A percentile compares a stretch with the other conserved stretches of the same genome.
These are phyloP conservation scores for Paecilomyces sp. DNA, from an alignment of 2,329 filamentous ascomycete species.

Conservation along the genomic window DNA sequence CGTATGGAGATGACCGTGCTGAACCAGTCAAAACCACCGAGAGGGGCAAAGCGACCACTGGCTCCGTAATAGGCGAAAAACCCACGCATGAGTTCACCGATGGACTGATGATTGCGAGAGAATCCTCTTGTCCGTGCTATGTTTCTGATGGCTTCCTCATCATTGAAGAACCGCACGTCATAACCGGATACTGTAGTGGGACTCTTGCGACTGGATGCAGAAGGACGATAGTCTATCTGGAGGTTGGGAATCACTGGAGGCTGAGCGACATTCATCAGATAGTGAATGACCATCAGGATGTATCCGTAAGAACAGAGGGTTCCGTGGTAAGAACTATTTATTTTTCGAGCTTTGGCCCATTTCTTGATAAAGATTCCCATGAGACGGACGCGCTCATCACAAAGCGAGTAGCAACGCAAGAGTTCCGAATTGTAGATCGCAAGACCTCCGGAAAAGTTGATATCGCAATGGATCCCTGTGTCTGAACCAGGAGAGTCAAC, in stretches of 20 bases:
- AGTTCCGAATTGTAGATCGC: slow-evolving; percentile 78
- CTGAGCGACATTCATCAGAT: slow-evolving; percentile 71
- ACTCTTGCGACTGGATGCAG: slow-evolving; percentile 26
- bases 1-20: slow-evolving; percentile 72
- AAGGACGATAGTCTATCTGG: slow-evolving; percentile 35
- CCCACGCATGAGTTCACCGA: slow-evolving; percentile 66
- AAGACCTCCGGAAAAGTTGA: slow-evolving; percentile 78
- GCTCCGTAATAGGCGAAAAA: slow-evolving; percentile 87
- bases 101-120: slow-evolving; percentile 60
- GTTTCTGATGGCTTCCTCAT: slow-evolving; percentile 61
- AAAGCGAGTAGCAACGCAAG: slow-evolving; percentile 73
- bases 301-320: slow-evolving; percentile 87
- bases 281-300: slow-evolving; percentile 86
- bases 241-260: slow-evolving; percentile 83
- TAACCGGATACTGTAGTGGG: slow-evolving; percentile 52
- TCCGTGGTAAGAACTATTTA: slow-evolving; percentile 80
- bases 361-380: slow-evolving; percentile 83
- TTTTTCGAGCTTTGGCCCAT: slow-evolving; percentile 78
- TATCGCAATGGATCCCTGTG: slow-evolving; percentile 80
- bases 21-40: slow-evolving; percentile 67
- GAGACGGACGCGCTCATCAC: slow-evolving; percentile 67
- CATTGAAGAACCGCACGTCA: slow-evolving; percentile 69
- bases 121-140: slow-evolving; percentile 54
- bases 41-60: slow-evolving; percentile 46
- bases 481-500: slow-evolving; percentile 73